Percentiles rank a stretch among this genome's conserved stretches.
phyloP scores from a whole-genome alignment of 148 eudicot genomes.

The Polygonum aviculare region DNA sequence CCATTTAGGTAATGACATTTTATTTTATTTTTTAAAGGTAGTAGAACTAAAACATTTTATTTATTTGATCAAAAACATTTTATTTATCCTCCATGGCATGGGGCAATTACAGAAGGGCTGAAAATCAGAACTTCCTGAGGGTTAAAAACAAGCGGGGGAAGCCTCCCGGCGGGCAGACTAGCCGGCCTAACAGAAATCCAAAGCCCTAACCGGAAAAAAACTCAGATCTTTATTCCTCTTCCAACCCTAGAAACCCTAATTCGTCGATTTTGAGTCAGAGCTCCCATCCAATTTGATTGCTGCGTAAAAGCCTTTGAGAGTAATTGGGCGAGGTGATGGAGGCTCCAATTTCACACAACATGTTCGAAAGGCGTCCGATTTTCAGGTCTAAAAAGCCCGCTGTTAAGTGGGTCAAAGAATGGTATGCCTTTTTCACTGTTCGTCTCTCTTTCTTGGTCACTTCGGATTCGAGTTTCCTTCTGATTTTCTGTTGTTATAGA shows the following conservation, averaged over 20 bases:
- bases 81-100: neutral
- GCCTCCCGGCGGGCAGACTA: slow-evolving; percentile 3
- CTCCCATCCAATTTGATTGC: neutral
- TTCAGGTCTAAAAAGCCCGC: slow-evolving; percentile 65
- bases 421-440: slow-evolving; percentile 30
- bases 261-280: neutral
- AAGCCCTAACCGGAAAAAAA: neutral
- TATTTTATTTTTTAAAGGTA: too few species aligned
- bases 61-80: too few species aligned
- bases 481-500: neutral
- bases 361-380: slow-evolving; percentile 71
- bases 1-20: neutral
- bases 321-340: slow-evolving; percentile 32
- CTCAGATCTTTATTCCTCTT: neutral
- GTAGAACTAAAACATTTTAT: too few species aligned
- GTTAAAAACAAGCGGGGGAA: neutral
- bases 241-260: slow-evolving; percentile 1
- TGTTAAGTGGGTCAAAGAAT: slow-evolving; percentile 74
- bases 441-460: neutral
- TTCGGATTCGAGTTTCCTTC: neutral
- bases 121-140: neutral
- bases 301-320: neutral
- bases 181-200: neutral
- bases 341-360: slow-evolving; percentile 37
- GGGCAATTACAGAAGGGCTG: neutral